These are phyloP conservation scores for Bonia amplexicaulis DNA, from an alignment of 176 grass and related monocot species.

Conservation along the genomic window DNA sequence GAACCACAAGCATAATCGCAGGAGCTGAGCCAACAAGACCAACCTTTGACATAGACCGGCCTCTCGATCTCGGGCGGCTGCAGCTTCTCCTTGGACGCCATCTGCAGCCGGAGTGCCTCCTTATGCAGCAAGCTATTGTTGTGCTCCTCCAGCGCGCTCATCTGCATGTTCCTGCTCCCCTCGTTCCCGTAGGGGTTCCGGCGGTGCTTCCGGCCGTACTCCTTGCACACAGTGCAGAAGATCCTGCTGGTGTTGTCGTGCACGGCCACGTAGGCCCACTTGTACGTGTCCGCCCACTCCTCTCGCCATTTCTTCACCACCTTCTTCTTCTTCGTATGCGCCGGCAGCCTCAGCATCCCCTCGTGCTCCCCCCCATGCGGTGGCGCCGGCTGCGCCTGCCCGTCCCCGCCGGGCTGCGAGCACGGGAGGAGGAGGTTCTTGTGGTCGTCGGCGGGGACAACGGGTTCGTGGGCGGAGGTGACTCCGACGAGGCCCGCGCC, in stretches of 20 bases:
- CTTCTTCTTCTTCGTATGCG: slow-evolving; percentile 91
- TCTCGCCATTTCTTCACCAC: slow-evolving; percentile 97
- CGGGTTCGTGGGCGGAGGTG: slow-evolving; percentile 41
- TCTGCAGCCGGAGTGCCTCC: slow-evolving; percentile 85
- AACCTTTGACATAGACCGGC: slow-evolving; percentile 91
- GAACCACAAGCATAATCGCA: slow-evolving; percentile 4
- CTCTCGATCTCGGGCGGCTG: slow-evolving; percentile 49
- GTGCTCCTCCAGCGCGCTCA: slow-evolving; percentile 98
- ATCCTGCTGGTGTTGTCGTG: slow-evolving; percentile 81
- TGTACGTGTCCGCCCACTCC: slow-evolving; percentile 97
- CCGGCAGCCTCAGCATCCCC: slow-evolving; percentile 38
- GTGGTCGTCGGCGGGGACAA: slow-evolving; percentile 56
- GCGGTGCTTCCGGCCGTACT: slow-evolving; percentile 91
- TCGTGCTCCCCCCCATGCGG: slow-evolving; percentile 41
- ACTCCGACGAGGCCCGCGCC: slow-evolving; percentile 50
- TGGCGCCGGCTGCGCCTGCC: slow-evolving; percentile 19
- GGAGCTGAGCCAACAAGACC: slow-evolving; percentile 9
- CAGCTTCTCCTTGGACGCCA: slow-evolving; percentile 78
- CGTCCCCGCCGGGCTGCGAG: slow-evolving; percentile 32
- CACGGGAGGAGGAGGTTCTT: slow-evolving; percentile 76
- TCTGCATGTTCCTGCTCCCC: slow-evolving; percentile 99
- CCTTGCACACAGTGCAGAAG: slow-evolving; percentile 96
- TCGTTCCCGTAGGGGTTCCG: slow-evolving; percentile 97
- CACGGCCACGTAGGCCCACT: slow-evolving; percentile 89
- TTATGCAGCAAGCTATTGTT: slow-evolving; percentile 98